Base-by-base conservation (phyloP, 495 filamentous ascomycete species). In the Neurospora discreta region DNA sequence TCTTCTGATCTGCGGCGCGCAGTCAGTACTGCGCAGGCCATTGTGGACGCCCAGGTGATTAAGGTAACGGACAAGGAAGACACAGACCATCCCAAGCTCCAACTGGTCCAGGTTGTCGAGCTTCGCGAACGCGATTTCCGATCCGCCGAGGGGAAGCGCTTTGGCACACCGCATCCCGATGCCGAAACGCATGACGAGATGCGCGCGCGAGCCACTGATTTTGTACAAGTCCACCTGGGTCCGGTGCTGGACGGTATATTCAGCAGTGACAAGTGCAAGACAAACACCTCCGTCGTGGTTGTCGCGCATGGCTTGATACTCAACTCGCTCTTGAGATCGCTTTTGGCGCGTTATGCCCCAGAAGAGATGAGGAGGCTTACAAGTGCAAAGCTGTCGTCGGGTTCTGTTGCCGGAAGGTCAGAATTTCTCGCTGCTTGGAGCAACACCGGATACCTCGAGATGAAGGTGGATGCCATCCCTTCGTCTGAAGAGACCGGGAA, bases 281-380 rank as follows among this genome's bases (percentile, higher is more conserved):
- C 15, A 18, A 4, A 6, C 5, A 65, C 5, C 26, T 76, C 82
- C 2, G 78, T 95, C 13, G 90, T 88, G 26, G 81, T 95, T 33
- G 91, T 95, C 18, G 89, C 92, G 15, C 93, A 97, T 77, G 93
- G 93, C 44, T 88, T 95, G 39, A 89, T 96, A 30, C 86, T 97
- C 1, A 87, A 86, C 26, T 81, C 87, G 26, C 77, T 97, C 0
- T 89, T 92, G 86, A 83, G 84, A 69, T 83, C 85, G 39, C 80
- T 96, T 43, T 76, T 93, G 23, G 79, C 78, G 20, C 69, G 71
- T 69, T 78, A 69, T 67, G 74, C 74, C 5, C 72, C 76, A 0
- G 60, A 8, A 2, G 79, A 79, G 70, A 20, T 75, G 42, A 58
- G 40, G 1, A 70, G 70, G 72, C n/a, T 77, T 33, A 71, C 69